Base-by-base conservation (phyloP, 495 filamentous ascomycete species). In the Neurospora sp. region DNA sequence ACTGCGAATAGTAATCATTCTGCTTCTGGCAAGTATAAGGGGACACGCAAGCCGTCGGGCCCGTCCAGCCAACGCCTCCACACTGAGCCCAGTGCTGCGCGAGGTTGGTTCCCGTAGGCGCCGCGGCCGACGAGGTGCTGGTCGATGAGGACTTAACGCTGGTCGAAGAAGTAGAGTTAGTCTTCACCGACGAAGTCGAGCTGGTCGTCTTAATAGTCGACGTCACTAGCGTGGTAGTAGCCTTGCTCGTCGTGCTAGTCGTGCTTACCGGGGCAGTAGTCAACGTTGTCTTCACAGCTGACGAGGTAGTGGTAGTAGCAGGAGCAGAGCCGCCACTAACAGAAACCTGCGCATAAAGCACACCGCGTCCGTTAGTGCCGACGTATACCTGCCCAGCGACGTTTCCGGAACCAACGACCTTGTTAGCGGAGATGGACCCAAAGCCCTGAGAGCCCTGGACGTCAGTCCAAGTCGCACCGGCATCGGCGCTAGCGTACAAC, bases 341-440 rank as follows among this genome's bases (percentile, higher is more conserved):
- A 11, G 62, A 71, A 10, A 78, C 80, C 74, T 82, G 76, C 12
- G 81, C 87, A 74, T 84, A 88, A 39, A 90, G 83, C 6, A 88
- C 87, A 44, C 88, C 88, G 4, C 88, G 83, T 0, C 88, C 88
- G 66, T 90, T 89, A 0, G 87, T 89, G 1, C 88, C 88, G 40
- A 89, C 81, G 73, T 86, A 89, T 0, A 90, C 88, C 73, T 84
- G 84, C 23, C 85, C 85, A 31, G 83, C 83, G 9, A 82, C 81
- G 37, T 85, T 86, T 71, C 82, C 81, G 74, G 85, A 87, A 16
- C 85, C 87, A 14, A 81, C 83, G 16, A 88, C 77, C 71, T 78
- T 82, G 73, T 83, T 85, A 42, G 42, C 77, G 71, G 81, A 79
- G 8, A 87, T 82, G 6, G 83, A 76, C 8, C 87, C 88, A 73